Conservation (phyloP, 2,329 filamentous ascomycete species). For the Aspergillus glaucus region DNA sequence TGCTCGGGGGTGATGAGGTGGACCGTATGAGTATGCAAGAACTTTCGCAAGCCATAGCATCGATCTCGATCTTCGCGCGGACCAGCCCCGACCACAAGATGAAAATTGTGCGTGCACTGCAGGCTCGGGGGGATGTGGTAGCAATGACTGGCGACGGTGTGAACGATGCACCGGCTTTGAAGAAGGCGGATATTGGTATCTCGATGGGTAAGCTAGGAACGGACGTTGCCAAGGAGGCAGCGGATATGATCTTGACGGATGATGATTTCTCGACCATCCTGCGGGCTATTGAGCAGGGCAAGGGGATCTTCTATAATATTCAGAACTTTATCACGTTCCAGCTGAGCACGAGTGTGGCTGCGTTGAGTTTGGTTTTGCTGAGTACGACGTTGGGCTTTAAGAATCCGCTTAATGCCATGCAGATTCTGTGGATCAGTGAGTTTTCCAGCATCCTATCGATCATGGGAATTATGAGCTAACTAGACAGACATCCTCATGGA, state of each 20-base stretch:
- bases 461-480: constrained; percentile 18
- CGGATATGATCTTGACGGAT: constrained; percentile 81
- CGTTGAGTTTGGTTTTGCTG: constrained; percentile 81
- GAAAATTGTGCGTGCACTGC: constrained; percentile 88
- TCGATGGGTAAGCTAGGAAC: constrained; percentile 94
- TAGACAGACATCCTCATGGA: constrained; percentile 94
- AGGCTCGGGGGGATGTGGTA: constrained; percentile 89
- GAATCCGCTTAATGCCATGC: constrained; percentile 97
- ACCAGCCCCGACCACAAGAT: constrained; percentile 97
- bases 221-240: constrained; percentile 92
- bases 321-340: constrained; percentile 99
- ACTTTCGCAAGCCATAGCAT: constrained; percentile 74
- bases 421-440: constrained; percentile 99
- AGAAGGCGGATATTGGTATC: constrained; percentile 96
- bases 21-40: constrained; percentile 84
- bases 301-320: constrained; percentile 99
- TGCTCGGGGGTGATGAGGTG: constrained; percentile 85
- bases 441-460: constrained; percentile 16
- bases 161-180: constrained; percentile 92
- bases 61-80: constrained; percentile 89
- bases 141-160: constrained; percentile 99
- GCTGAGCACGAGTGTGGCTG: constrained; percentile 91
- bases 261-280: constrained; percentile 90
- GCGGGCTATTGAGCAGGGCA: constrained; percentile 94
- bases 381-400: constrained; percentile 91